Conservation (phyloP, 495 filamentous ascomycete species). For the Penicillium silybi region DNA sequence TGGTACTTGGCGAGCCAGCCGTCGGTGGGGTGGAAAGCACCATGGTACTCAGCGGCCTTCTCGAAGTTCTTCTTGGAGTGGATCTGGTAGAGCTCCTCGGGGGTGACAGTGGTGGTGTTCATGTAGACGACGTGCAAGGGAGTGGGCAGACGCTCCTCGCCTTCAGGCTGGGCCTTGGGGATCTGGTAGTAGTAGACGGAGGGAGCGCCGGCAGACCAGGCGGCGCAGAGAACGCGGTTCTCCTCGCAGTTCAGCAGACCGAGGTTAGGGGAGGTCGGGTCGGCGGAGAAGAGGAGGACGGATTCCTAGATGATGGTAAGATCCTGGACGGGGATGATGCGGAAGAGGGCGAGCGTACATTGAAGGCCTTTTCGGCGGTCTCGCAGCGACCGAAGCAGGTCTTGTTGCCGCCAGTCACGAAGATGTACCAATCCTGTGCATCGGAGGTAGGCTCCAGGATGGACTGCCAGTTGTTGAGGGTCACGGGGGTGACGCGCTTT, state of each 20-base stretch:
- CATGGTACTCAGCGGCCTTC: slow-evolving; percentile 56
- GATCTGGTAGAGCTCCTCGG: slow-evolving; percentile 59
- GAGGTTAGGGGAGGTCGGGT: slow-evolving; percentile 65
- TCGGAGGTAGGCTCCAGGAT: slow-evolving; percentile 60
- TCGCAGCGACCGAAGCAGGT: slow-evolving; percentile 71
- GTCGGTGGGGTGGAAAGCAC: slow-evolving; percentile 76
- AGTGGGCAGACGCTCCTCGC: slow-evolving; percentile 36
- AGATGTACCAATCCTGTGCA: slow-evolving; percentile 76
- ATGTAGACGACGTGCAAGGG: slow-evolving; percentile 55
- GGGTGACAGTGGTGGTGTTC: slow-evolving; percentile 62
- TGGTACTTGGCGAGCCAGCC: slow-evolving; percentile 63
- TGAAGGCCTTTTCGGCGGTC: slow-evolving; percentile 51
- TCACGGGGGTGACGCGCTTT: slow-evolving; percentile 58
- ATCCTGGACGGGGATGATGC: background rate
- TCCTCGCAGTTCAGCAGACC: slow-evolving; percentile 75
- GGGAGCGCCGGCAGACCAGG: slow-evolving; percentile 71
- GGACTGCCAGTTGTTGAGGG: slow-evolving; percentile 67
- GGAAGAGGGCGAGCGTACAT: slow-evolving; percentile 35
- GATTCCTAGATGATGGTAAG: slow-evolving; percentile 51
- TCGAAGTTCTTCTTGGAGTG: slow-evolving; percentile 59
- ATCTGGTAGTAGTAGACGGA: slow-evolving; percentile 70
- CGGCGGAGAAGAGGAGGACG: slow-evolving; percentile 59
- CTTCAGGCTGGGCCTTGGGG: slow-evolving; percentile 49
- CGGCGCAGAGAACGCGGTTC: slow-evolving; percentile 74
- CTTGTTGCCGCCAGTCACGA: slow-evolving; percentile 80